Evolutionary conservation across 1,284 basidiomycete species (phyloP).

Genomic region (Ustilago trichophora): DNA sequence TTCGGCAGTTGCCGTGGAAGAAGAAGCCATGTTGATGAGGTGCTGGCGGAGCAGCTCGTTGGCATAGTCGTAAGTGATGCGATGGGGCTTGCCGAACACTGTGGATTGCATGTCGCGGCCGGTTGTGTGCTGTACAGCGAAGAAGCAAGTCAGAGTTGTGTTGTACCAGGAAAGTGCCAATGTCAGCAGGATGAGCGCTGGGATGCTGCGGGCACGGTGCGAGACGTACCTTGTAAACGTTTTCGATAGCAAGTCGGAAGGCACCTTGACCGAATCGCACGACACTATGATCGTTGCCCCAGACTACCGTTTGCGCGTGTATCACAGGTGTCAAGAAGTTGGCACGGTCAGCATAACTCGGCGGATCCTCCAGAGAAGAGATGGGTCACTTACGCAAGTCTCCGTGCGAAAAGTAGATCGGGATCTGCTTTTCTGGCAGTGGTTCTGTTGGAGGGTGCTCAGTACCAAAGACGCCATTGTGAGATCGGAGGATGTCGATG

Average conservation of each 20-base stretch:
- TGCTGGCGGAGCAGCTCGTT: conserved; percentile 74
- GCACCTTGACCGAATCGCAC: conserved; percentile 89
- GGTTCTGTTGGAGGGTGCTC: conserved; percentile 45
- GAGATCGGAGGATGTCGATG: conserved; percentile 77
- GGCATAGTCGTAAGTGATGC: conserved; percentile 85
- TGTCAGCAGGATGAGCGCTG: background rate
- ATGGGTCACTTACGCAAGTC: conserved; percentile 47
- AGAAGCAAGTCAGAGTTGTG: too few species aligned
- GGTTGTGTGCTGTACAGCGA: conserved; percentile 73
- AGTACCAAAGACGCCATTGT: conserved; percentile 70
- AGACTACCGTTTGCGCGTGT: conserved; percentile 16
- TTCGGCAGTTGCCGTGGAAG: conserved; percentile 9
- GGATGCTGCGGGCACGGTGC: too few species aligned
- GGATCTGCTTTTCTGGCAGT: conserved; percentile 66
- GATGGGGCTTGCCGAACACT: conserved; percentile 66
- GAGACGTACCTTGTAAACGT: conserved; percentile 49
- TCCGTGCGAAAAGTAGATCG: conserved; percentile 77
- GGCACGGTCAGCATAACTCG: background rate
- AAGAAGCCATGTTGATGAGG: conserved; percentile 17
- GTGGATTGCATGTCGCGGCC: conserved; percentile 78
- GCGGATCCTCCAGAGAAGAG: background rate
- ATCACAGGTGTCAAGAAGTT: background rate
- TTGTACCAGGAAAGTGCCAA: background rate
- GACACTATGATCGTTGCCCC: conserved; percentile 77
- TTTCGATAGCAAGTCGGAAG: conserved; percentile 82